Evolutionary conservation across 352 stramenopile genomes (phyloP), one percentile per base, ranked within the genome.

Genomic region (Phytophthora foliorum): DNA sequence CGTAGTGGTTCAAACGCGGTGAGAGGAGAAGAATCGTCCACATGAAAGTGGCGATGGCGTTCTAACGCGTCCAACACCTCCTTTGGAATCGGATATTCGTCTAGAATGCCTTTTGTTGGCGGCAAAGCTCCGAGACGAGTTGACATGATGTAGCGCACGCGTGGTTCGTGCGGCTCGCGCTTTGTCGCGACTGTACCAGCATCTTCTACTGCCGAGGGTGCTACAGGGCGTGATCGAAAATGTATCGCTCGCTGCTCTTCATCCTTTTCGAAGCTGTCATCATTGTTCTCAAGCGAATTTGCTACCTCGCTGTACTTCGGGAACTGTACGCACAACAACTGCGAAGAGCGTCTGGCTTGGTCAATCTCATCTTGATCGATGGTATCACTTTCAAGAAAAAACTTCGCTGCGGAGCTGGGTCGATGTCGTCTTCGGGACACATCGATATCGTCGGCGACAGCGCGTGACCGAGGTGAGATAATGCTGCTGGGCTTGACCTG

Each of bases 101-200:
- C 82, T n/a, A 92, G 56, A 36, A 90, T 92, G 38, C 76, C 74
- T 61, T 88, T 88, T 0, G 78, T 90, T 16, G 84, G 84, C 4
- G 81, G 81, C 11, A 89, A 29, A 4, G 71, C 78, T 3, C 81
- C 80, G 3, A 90, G 62, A 1, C 78, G 74, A 52, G 78, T 86
- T 11, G 81, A 89, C 78, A 87, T 89, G 65, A 94, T 90, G 73
- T 94, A 92, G 1, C 86, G 81, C 10, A 92, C 78, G 0, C 84
- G 78, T 22, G 81, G 73, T 0, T 76, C 70, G 14, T 73, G 61
- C 4, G 58, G 44, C 2, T 86, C 72, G 0, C 86, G 80, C 2
- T 82, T 77, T 6, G 60, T 48, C 0, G 77, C 57, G 6, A 81
- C 65, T 34, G 57, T 63, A 0, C 65, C 69, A 10, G 72, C 71